A percentile compares a stretch with the other conserved stretches of the same genome.
These are phyloP conservation scores for Aspergillus aculeatinus DNA, from an alignment of 2,329 filamentous ascomycete species.

Conservation along the genomic window DNA sequence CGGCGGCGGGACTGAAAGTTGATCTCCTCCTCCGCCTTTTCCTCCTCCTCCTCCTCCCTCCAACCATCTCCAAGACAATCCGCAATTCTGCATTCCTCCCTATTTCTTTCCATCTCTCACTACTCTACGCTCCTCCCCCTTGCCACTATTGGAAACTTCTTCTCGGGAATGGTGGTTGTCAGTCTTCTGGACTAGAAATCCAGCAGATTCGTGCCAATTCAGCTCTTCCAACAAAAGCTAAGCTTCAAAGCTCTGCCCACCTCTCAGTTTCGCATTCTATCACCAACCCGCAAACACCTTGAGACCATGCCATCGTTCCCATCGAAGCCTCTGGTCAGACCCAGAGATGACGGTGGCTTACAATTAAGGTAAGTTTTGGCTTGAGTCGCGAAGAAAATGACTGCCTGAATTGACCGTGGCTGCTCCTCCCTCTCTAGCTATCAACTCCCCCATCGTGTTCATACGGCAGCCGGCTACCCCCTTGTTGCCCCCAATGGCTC, in stretches of 20 bases:
- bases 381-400: neutral
- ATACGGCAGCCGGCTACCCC: constrained; percentile 59
- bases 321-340: constrained; percentile 39
- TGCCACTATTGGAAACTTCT: neutral
- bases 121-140: neutral
- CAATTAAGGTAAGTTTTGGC: constrained; percentile 41
- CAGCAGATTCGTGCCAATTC: neutral
- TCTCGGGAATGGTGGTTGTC: neutral
- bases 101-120: neutral
- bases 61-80: neutral
- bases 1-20: constrained; percentile 10
- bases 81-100: neutral
- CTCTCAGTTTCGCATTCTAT: neutral
- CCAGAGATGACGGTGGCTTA: constrained; percentile 41
- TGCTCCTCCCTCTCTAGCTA: constrained; percentile 47
- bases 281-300: neutral
- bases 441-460: constrained; percentile 58
- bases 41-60: neutral
- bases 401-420: constrained; percentile 9
- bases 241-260: neutral
- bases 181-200: neutral
- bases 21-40: neutral
- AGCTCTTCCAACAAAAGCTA: neutral
- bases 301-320: constrained; percentile 36
- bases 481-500: constrained; percentile 60